Conservation (phyloP, 441 rosid genomes). For the Croton laevigatus region DNA sequence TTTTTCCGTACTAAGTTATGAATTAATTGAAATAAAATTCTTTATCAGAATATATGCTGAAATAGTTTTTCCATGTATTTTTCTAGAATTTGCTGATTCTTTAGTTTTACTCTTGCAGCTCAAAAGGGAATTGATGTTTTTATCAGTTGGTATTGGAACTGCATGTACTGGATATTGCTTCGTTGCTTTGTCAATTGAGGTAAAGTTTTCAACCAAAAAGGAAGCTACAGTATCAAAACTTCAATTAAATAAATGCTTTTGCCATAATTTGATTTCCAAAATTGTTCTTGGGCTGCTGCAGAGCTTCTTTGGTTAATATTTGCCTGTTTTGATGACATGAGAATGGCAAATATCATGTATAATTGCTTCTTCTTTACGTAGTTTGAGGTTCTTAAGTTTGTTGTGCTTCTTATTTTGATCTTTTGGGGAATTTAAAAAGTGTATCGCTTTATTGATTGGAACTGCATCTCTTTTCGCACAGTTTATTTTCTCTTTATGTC, state of each 20-base stretch:
- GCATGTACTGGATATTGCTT: conserved; percentile 82
- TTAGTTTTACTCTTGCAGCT: conserved; percentile 42
- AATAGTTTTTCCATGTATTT: conserved; percentile 1
- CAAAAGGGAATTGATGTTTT: conserved; percentile 69
- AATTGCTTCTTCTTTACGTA: background rate
- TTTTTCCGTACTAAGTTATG: background rate
- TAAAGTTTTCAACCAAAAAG: conserved; percentile 27
- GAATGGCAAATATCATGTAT: background rate
- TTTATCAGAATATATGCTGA: background rate
- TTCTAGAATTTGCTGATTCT: conserved; percentile 20
- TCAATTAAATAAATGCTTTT: background rate
- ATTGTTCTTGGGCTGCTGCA: background rate
- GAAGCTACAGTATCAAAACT: background rate
- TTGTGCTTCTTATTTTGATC: background rate
- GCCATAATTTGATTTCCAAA: background rate
- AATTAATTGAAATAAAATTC: background rate
- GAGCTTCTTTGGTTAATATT: background rate
- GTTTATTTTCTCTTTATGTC: too few relatives aligned
- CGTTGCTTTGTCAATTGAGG: conserved; percentile 66
- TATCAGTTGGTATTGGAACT: conserved; percentile 77
- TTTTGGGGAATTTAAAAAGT: background rate
- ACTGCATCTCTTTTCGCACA: background rate
- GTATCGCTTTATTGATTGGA: background rate
- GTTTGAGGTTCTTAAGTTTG: background rate
- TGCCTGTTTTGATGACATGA: conserved; percentile 3